Conservation (phyloP, 345 rosid species). For the Populus alba region DNA sequence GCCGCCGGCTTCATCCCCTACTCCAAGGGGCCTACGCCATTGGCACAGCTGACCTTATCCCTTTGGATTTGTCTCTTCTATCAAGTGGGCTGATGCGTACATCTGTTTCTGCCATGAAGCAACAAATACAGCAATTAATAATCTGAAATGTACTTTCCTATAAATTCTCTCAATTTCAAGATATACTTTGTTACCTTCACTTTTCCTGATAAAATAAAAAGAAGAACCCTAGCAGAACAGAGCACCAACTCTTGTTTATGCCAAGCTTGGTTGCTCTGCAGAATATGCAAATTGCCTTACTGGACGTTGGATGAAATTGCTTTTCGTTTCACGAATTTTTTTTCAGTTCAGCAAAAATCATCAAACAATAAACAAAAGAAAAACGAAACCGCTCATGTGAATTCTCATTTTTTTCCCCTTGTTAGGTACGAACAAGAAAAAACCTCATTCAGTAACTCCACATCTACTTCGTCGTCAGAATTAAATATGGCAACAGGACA, state of each 20-base stretch:
- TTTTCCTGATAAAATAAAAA: background rate
- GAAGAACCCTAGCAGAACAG: background rate
- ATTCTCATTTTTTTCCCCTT: background rate
- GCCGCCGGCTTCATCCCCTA: background rate
- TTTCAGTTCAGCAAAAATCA: too few relatives aligned
- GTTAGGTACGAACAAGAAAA: background rate
- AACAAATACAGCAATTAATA: too few relatives aligned
- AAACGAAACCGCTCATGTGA: background rate
- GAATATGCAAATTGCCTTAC: too few relatives aligned
- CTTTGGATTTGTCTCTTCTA: background rate
- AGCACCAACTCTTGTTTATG: too few relatives aligned
- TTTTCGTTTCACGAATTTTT: too few relatives aligned
- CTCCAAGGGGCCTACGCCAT: background rate
- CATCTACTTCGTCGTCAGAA: background rate
- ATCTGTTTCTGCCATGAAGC: too few relatives aligned
- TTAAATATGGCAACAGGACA: background rate
- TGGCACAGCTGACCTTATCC: background rate
- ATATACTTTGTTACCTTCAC: background rate
- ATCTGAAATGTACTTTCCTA: too few relatives aligned
- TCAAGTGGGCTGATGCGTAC: background rate
- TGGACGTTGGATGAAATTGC: too few relatives aligned
- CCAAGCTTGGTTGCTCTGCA: too few relatives aligned
- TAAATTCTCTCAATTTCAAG: background rate
- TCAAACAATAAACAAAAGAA: background rate
- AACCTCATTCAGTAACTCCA: background rate